A percentile compares a stretch with the other conserved stretches of the same genome.
phyloP scores from a whole-genome alignment of 139 green algal genomes.

The Volvox africanus region DNA sequence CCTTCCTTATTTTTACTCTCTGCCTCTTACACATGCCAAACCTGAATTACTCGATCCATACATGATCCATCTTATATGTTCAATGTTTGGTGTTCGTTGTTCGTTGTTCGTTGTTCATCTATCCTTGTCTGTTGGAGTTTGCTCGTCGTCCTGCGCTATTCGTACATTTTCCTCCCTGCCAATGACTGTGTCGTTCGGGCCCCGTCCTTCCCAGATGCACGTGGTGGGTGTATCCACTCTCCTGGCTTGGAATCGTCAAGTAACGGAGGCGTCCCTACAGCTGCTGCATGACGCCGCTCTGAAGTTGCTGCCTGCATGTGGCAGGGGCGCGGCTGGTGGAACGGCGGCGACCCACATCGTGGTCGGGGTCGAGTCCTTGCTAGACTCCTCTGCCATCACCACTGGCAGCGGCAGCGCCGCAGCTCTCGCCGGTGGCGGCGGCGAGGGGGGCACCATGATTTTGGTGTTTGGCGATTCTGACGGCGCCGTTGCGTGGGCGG shows the following conservation, averaged over 20 bases:
- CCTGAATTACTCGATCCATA: no score
- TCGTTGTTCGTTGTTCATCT: no score
- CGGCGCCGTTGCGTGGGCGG: constrained; percentile 6
- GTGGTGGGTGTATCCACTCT: background rate
- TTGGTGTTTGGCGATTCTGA: constrained; percentile 16
- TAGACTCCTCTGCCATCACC: background rate
- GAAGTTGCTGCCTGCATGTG: background rate
- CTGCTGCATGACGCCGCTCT: background rate
- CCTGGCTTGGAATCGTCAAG: background rate
- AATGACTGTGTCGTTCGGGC: background rate
- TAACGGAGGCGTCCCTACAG: background rate
- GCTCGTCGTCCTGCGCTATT: no score
- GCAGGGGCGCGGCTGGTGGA: background rate
- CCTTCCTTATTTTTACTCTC: no score
- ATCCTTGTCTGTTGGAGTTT: no score
- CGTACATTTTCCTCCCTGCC: background rate
- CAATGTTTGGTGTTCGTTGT: no score
- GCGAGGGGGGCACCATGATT: background rate
- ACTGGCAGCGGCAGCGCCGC: background rate
- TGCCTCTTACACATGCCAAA: no score
- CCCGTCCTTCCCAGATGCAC: background rate
- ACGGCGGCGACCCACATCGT: background rate
- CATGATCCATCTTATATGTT: no score
- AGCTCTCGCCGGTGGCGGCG: background rate
- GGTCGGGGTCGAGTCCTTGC: background rate